Evolutionary conservation across 805 yeast genomes (phyloP).

Genomic region (Alloascoidea hylecoeti): DNA sequence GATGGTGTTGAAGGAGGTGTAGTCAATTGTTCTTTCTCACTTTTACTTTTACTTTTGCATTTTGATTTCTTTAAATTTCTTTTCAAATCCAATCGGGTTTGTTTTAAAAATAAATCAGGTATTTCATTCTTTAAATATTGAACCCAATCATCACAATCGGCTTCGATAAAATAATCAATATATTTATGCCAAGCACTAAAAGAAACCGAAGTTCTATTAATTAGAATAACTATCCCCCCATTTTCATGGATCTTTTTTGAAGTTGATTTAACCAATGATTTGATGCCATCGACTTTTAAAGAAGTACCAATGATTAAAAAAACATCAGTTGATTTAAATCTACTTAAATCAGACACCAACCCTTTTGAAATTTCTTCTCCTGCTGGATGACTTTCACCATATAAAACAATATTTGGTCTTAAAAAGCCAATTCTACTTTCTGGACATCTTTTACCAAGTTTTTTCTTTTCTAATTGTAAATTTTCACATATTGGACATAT

Average conservation of each 20-base stretch:
- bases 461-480: slow-evolving; percentile 37
- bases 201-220: slow-evolving; percentile 57
- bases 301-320: slow-evolving; percentile 90
- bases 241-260: slow-evolving; percentile 61
- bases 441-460: slow-evolving; percentile 60
- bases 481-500: slow-evolving; percentile 60
- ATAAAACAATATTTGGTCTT: slow-evolving; percentile 81
- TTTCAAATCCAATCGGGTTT: slow-evolving; percentile 11
- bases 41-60: not conserved
- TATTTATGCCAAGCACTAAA: slow-evolving; percentile 47
- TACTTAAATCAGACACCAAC: slow-evolving; percentile 41
- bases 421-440: slow-evolving; percentile 52
- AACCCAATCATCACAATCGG: slow-evolving; percentile 81
- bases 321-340: slow-evolving; percentile 51
- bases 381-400: slow-evolving; percentile 89
- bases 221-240: slow-evolving; percentile 65
- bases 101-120: slow-evolving; percentile 51
- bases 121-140: slow-evolving; percentile 31
- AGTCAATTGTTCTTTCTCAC: not conserved
- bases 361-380: slow-evolving; percentile 69
- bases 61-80: slow-evolving; percentile 1
- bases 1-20: not conserved
- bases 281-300: slow-evolving; percentile 81
- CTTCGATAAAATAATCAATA: slow-evolving; percentile 66
- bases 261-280: slow-evolving; percentile 53